Evolutionary conservation across 768 basidiomycete species (phyloP), one percentile per base, ranked within the genome.

Genomic region (Tephrocybe sp.): DNA sequence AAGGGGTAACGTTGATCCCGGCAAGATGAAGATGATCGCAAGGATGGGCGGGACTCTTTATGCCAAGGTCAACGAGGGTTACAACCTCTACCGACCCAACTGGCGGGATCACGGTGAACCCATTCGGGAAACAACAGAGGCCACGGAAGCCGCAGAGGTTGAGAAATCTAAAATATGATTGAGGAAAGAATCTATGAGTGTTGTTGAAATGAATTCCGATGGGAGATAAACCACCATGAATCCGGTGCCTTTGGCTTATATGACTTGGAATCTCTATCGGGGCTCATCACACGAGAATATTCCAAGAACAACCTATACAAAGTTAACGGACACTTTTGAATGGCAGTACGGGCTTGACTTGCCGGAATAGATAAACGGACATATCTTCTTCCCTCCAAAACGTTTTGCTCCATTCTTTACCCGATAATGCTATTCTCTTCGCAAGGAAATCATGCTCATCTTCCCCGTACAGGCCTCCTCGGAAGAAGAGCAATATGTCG

Each of bases 401-500:
- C 2, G 30, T 58, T 42, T 61, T 62, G 51, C 74, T 79, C 82
- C 82, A 83, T 10, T 64, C 57, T 25, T 67, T 66, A 0, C 84
- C 84, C 1, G 72, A 70, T 10, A 60, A 60, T 0, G 78, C 84
- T 25, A 86, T 84, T 54, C 69, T 70, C 45, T 67, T 63, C 0
- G 79, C 84, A 18, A 83, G 61, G 1, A 65, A 74, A 37, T 87
- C 84, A 53, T 86, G 82, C 0, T 68, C 77, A 3, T 69, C 71
- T 45, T 73, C 69, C 21, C 78, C 75, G 38, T 75, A 67, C 13
- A 75, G 64, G 31, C 72, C 72, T 2, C 84, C 83, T 0, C 78
- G 74, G 61, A 88, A 88, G 67, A 90, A 90, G 0, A 79, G 66
- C 47, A 83, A 73, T 13, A 77, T 69, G 49, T 88, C 87, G 62